phyloP scores from a whole-genome alignment of 768 basidiomycete genomes.

The Hericium erinaceus region DNA sequence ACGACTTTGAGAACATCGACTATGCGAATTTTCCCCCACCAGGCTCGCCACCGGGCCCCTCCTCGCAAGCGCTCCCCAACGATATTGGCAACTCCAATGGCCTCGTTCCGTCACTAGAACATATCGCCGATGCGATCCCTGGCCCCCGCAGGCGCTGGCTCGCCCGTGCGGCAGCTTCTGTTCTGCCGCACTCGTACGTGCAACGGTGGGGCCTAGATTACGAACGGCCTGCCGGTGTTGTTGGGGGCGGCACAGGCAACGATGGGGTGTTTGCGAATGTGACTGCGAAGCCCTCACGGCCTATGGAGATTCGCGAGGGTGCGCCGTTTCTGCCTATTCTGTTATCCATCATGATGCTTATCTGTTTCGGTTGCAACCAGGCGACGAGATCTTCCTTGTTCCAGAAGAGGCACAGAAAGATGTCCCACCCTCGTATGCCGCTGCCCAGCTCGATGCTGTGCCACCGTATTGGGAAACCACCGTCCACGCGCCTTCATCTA shows the following conservation, averaged over 20 bases:
- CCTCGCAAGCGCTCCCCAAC: conserved; percentile 58
- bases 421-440: conserved; percentile 85
- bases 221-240: conserved; percentile 29
- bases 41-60: conserved; percentile 65
- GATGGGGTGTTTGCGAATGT: conserved; percentile 96
- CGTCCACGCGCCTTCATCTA: conserved; percentile 77
- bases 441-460: conserved; percentile 89
- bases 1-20: conserved; percentile 76
- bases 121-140: conserved; percentile 20
- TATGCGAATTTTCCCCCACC: conserved; percentile 73
- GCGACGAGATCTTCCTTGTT: conserved; percentile 62
- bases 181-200: conserved; percentile 47
- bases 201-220: conserved; percentile 36
- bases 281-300: conserved; percentile 72
- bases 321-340: conserved; percentile 17
- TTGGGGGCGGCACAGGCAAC: conserved; percentile 64
- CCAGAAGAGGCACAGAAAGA: conserved; percentile 81
- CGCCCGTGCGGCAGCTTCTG: conserved; percentile 39
- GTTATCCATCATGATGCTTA: background rate
- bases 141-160: conserved; percentile 38
- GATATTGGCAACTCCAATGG: conserved; percentile 71
- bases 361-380: conserved; percentile 25
- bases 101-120: conserved; percentile 38
- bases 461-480: conserved; percentile 98
- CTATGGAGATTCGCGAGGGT: conserved; percentile 56